A percentile compares a stretch with the other conserved stretches of the same genome.
Conservation (phyloP, 768 basidiomycete genomes). For the Lepiota brunneoincarnata region DNA sequence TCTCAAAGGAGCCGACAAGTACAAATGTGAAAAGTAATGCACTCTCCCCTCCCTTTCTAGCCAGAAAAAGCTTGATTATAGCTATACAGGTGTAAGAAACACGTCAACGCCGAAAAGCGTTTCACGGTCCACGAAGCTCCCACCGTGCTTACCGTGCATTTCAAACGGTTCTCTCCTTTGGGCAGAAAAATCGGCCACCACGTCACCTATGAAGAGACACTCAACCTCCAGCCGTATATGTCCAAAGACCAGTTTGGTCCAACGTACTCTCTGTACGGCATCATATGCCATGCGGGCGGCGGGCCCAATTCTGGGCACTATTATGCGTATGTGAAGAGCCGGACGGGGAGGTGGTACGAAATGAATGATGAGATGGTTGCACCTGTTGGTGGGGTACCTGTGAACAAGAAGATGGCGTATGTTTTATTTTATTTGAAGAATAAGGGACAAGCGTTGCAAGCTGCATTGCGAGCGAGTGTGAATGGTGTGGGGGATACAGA, state of each 20-base stretch:
- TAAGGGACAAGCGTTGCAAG: slow-evolving; percentile 71
- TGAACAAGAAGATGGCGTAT: slow-evolving; percentile 80
- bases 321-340: slow-evolving; percentile 77
- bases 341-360: slow-evolving; percentile 75
- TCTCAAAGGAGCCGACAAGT: slow-evolving; percentile 90
- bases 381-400: slow-evolving; percentile 38
- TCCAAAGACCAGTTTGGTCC: slow-evolving; percentile 77
- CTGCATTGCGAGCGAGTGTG: slow-evolving; percentile 44
- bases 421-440: slow-evolving; percentile 89
- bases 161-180: slow-evolving; percentile 91
- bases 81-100: slow-evolving; percentile 77
- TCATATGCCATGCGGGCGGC: slow-evolving; percentile 90
- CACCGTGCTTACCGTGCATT: slow-evolving; percentile 82
- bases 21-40: slow-evolving; percentile 92
- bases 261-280: slow-evolving; percentile 83
- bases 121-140: slow-evolving; percentile 91
- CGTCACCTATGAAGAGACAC: slow-evolving; percentile 73
- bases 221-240: slow-evolving; percentile 79
- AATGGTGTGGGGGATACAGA: slow-evolving; percentile 18
- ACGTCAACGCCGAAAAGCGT: slow-evolving; percentile 85
- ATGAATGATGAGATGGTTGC: slow-evolving; percentile 90
- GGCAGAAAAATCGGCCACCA: slow-evolving; percentile 82
- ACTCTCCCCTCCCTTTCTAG: not conserved
- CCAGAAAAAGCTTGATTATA: not conserved
- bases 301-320: slow-evolving; percentile 98